Evolutionary conservation across 2,329 filamentous ascomycete genomes (phyloP).

Genomic region (Penicillium griseofulvum): DNA sequence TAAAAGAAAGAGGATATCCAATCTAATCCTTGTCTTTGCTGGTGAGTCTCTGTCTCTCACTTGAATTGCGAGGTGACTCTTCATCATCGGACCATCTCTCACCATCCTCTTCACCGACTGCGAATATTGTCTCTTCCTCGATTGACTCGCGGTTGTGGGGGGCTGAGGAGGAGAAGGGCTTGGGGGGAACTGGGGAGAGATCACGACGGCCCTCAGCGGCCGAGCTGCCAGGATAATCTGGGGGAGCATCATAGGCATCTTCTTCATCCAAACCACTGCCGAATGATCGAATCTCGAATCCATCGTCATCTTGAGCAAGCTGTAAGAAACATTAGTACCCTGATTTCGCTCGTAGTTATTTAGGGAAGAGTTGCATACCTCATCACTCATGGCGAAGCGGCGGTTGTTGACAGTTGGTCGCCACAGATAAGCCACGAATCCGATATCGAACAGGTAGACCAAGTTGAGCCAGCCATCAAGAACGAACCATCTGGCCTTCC

Average conservation of each 20-base stretch:
- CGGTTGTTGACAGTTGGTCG: conserved; percentile 94
- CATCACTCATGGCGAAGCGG: conserved; percentile 97
- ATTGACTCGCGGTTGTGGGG: conserved; percentile 59
- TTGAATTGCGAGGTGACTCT: conserved; percentile 52
- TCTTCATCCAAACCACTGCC: conserved; percentile 70
- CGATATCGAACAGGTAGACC: conserved; percentile 91
- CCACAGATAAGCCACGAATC: conserved; percentile 94
- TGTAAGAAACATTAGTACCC: conserved; percentile 38
- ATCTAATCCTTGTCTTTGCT: conserved; percentile 35
- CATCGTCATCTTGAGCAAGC: conserved; percentile 96
- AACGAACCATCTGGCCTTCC: conserved; percentile 97
- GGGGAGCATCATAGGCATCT: conserved; percentile 44
- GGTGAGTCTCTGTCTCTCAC: conserved; percentile 52
- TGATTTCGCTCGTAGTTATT: not conserved
- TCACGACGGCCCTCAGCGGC: conserved; percentile 34
- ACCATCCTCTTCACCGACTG: conserved; percentile 74
- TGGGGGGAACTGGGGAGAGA: conserved; percentile 46
- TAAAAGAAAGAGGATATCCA: not conserved
- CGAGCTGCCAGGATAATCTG: conserved; percentile 35
- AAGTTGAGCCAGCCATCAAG: conserved; percentile 96
- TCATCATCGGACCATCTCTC: conserved; percentile 76
- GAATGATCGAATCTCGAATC: conserved; percentile 93
- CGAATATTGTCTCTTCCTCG: conserved; percentile 94
- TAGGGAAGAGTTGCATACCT: conserved; percentile 52
- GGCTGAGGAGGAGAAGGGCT: conserved; percentile 52